Conservation (phyloP, 2,329 filamentous ascomycete genomes). For the Paraconiothyrium brasiliense region DNA sequence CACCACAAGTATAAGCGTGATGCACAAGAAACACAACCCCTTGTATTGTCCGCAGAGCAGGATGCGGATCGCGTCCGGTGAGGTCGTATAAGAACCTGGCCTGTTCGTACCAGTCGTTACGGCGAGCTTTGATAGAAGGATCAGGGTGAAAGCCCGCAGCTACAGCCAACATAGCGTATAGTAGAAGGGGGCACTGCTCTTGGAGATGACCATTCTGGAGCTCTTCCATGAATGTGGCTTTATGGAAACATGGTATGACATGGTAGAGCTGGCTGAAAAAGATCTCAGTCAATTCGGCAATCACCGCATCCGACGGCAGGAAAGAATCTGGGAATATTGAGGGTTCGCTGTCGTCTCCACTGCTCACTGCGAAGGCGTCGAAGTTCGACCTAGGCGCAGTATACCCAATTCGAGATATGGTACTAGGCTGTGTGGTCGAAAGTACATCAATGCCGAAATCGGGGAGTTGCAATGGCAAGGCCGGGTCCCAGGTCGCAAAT, state of each 20-base stretch:
- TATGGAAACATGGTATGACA: slow-evolving; percentile 42
- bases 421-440: background rate
- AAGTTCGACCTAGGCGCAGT: slow-evolving; percentile 14
- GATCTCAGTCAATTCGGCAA: slow-evolving; percentile 33
- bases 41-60: slow-evolving; percentile 37
- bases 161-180: slow-evolving; percentile 41
- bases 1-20: slow-evolving; percentile 35
- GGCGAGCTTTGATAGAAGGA: slow-evolving; percentile 25
- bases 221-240: slow-evolving; percentile 25
- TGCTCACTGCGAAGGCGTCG: slow-evolving; percentile 1
- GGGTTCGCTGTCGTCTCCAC: slow-evolving; percentile 14
- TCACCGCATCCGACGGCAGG: slow-evolving; percentile 27
- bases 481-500: slow-evolving; percentile 7
- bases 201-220: slow-evolving; percentile 28
- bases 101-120: slow-evolving; percentile 40
- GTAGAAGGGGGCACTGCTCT: slow-evolving; percentile 30
- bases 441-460: slow-evolving; percentile 24
- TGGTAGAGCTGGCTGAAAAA: slow-evolving; percentile 39
- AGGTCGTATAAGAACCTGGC: slow-evolving; percentile 41
- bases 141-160: slow-evolving; percentile 36
- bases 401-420: slow-evolving; percentile 6
- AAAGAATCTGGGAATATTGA: slow-evolving; percentile 19
- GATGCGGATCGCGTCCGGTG: slow-evolving; percentile 28
- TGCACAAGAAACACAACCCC: slow-evolving; percentile 35
- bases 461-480: slow-evolving; percentile 16